phyloP scores from a whole-genome alignment of 2,329 filamentous ascomycete species.

The Botrytis fabae region DNA sequence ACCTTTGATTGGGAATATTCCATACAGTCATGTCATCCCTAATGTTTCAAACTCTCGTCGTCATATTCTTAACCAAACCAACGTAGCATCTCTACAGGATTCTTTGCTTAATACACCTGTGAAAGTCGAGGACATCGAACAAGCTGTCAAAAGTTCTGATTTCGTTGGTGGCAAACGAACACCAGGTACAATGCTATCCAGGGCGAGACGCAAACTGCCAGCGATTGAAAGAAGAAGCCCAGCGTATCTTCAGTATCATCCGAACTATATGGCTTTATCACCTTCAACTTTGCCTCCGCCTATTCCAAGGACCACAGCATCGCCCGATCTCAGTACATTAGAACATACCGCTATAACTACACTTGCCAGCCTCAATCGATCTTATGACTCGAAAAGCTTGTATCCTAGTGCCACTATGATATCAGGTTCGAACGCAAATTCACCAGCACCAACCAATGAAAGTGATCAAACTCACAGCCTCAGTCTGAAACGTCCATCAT shows the following conservation, averaged over 20 bases:
- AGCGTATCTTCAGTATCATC: neutral
- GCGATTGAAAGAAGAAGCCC: neutral
- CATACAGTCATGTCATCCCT: neutral
- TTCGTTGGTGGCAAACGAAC: neutral
- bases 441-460: neutral
- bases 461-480: no score
- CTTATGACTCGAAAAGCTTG: neutral
- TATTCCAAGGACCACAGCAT: neutral
- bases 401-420: no score
- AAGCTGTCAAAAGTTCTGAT: neutral
- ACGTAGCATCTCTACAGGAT: neutral
- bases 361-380: neutral
- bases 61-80: neutral
- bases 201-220: neutral
- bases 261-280: neutral
- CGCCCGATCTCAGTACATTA: neutral
- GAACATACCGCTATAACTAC: neutral
- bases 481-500: neutral
- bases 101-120: neutral
- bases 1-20: neutral
- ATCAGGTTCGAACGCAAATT: neutral
- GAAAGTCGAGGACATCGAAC: neutral
- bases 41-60: neutral
- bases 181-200: neutral
- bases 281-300: no score